These are phyloP conservation scores for Lachnellula arida DNA, from an alignment of 2,329 filamentous ascomycete species.

Conservation along the genomic window DNA sequence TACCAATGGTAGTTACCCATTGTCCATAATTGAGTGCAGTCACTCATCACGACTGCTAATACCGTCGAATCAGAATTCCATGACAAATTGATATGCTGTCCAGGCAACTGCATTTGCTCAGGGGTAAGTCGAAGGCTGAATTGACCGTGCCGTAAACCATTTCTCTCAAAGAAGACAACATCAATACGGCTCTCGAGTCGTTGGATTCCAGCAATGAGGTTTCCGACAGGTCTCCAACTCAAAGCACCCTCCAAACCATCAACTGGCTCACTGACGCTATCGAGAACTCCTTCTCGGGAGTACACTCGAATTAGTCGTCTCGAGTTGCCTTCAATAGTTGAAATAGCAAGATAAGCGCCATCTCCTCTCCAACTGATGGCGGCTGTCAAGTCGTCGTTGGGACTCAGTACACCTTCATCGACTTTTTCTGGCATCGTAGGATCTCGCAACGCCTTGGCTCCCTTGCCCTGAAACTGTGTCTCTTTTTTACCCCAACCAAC, in stretches of 20 bases:
- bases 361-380: conserved; percentile 92
- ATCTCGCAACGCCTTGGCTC: conserved; percentile 80
- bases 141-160: conserved; percentile 93
- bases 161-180: conserved; percentile 93
- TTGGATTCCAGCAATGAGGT: conserved; percentile 84
- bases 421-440: conserved; percentile 92
- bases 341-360: conserved; percentile 85
- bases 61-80: conserved; percentile 96
- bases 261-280: conserved; percentile 92
- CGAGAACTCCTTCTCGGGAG: conserved; percentile 81
- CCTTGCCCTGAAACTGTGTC: conserved; percentile 92
- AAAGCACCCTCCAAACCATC: conserved; percentile 82
- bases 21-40: conserved; percentile 88
- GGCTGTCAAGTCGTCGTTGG: conserved; percentile 64
- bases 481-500: conserved; percentile 98
- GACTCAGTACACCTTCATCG: conserved; percentile 74
- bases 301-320: conserved; percentile 85
- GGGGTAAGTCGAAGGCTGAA: conserved; percentile 71
- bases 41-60: conserved; percentile 70
- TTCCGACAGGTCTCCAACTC: conserved; percentile 89
- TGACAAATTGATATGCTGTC: conserved; percentile 58
- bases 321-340: conserved; percentile 62
- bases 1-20: conserved; percentile 99
- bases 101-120: conserved; percentile 51
- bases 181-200: conserved; percentile 64